Conservation (phyloP, 1,284 basidiomycete species). For the Fomitopsis palustris region DNA sequence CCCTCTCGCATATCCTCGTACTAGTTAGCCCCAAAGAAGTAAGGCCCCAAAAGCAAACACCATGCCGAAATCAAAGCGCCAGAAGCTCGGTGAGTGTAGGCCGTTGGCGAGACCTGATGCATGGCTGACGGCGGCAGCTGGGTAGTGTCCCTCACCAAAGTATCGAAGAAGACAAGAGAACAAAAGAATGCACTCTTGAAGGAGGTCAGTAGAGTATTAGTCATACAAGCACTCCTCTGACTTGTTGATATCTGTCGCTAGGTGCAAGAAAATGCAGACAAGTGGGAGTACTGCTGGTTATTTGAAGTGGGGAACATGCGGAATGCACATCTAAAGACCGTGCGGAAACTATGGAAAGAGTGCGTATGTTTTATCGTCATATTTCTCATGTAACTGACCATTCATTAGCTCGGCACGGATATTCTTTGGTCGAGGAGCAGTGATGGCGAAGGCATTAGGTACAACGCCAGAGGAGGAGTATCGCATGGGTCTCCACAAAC, state of each 20-base stretch:
- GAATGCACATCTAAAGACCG: conserved; percentile 92
- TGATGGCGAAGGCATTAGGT: conserved; percentile 97
- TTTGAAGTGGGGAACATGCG: conserved; percentile 95
- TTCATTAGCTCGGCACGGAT: conserved; percentile 74
- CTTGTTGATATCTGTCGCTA: conserved; percentile 24
- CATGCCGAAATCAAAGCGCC: conserved; percentile 89
- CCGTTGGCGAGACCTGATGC: background rate
- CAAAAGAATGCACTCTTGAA: conserved; percentile 85
- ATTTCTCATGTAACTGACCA: background rate
- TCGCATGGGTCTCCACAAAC: conserved; percentile 72
- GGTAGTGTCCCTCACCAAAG: conserved; percentile 75
- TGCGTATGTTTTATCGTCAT: conserved; percentile 34
- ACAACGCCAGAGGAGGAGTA: conserved; percentile 86
- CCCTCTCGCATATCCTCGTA: background rate
- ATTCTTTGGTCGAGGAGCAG: conserved; percentile 90
- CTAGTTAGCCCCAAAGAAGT: background rate
- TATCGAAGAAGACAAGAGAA: conserved; percentile 76
- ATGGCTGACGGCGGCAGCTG: conserved; percentile 6
- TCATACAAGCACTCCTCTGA: conserved; percentile 4
- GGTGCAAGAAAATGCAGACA: conserved; percentile 77
- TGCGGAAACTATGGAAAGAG: conserved; percentile 93
- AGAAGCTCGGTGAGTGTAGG: conserved; percentile 61
- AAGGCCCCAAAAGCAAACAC: conserved; percentile 10
- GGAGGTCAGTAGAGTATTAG: conserved; percentile 49
- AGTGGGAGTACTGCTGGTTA: conserved; percentile 94